Conservation (phyloP, 129 eudicot species). For the Ambrosia trifida region DNA sequence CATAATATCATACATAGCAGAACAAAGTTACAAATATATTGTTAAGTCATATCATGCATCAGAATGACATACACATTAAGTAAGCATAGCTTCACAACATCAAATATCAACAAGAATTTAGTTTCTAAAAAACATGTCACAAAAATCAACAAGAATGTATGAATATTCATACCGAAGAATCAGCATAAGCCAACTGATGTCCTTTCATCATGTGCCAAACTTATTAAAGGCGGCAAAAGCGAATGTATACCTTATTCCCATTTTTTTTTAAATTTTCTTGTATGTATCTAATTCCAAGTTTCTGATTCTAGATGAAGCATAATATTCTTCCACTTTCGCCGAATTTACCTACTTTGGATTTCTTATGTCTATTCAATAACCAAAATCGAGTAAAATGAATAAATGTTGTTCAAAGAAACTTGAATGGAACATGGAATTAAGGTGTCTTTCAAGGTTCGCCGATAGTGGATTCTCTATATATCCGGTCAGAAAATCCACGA, state of each 20-base stretch:
- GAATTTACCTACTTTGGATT: constrained; percentile 27
- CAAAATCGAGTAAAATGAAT: constrained; percentile 23
- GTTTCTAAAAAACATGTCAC: constrained; percentile 7
- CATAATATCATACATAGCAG: not conserved
- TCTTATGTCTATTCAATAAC: constrained; percentile 15
- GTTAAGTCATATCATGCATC: not conserved
- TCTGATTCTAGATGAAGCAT: constrained; percentile 72
- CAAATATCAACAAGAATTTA: constrained; percentile 9
- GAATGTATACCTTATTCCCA: constrained; percentile 61
- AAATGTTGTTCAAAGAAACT: constrained; percentile 28
- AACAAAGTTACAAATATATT: not conserved
- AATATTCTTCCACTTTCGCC: constrained; percentile 44
- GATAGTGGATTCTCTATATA: constrained; percentile 56
- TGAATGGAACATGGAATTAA: constrained; percentile 29
- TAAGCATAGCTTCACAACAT: constrained; percentile 23
- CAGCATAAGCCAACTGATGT: constrained; percentile 39
- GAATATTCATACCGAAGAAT: constrained; percentile 51
- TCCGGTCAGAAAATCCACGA: constrained; percentile 49
- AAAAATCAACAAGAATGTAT: constrained; percentile 32
- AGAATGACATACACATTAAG: constrained; percentile 25
- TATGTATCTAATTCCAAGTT: constrained; percentile 52
- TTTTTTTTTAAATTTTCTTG: constrained; percentile 16
- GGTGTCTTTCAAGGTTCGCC: constrained; percentile 34
- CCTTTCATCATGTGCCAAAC: constrained; percentile 60
- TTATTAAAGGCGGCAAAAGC: constrained; percentile 61